Evolutionary conservation across 345 rosid species (phyloP).

Genomic region (Bretschneidera sinensis): DNA sequence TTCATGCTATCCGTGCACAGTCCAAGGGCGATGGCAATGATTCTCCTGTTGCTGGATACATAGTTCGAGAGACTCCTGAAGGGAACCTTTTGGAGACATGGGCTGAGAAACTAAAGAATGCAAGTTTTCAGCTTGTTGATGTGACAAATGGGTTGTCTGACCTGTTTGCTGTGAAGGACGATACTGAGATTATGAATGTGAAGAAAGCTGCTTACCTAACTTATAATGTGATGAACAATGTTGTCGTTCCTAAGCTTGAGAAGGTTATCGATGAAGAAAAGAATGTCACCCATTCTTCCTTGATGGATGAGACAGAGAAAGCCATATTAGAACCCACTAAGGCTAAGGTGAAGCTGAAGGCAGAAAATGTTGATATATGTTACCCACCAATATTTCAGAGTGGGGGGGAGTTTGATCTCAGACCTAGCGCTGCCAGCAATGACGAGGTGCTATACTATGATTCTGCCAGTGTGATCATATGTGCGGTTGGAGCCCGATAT

Average conservation of each 20-base stretch:
- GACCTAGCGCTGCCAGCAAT: constrained; percentile 90
- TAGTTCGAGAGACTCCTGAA: constrained; percentile 75
- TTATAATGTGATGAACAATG: constrained; percentile 68
- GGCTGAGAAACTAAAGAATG: constrained; percentile 55
- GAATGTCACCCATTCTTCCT: constrained; percentile 67
- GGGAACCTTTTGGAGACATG: constrained; percentile 85
- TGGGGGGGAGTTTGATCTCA: constrained; percentile 89
- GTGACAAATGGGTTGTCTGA: constrained; percentile 74
- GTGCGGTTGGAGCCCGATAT: constrained; percentile 83
- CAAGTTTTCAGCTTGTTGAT: constrained; percentile 56
- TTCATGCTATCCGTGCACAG: constrained; percentile 49
- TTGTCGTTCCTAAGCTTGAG: constrained; percentile 89
- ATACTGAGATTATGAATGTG: constrained; percentile 58
- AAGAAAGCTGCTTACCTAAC: constrained; percentile 82
- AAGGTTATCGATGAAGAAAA: constrained; percentile 88
- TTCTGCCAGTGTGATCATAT: constrained; percentile 78
- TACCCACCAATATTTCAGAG: constrained; percentile 96
- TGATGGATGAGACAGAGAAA: constrained; percentile 93
- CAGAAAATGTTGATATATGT: constrained; percentile 90
- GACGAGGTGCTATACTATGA: constrained; percentile 76
- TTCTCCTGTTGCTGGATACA: constrained; percentile 58
- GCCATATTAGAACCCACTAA: constrained; percentile 75
- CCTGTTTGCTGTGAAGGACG: constrained; percentile 81
- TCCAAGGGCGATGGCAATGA: constrained; percentile 34
- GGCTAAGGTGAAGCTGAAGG: constrained; percentile 77